These are phyloP conservation scores for Sclerotinia trifoliorum DNA, from an alignment of 2,329 filamentous ascomycete genomes.

Conservation along the genomic window DNA sequence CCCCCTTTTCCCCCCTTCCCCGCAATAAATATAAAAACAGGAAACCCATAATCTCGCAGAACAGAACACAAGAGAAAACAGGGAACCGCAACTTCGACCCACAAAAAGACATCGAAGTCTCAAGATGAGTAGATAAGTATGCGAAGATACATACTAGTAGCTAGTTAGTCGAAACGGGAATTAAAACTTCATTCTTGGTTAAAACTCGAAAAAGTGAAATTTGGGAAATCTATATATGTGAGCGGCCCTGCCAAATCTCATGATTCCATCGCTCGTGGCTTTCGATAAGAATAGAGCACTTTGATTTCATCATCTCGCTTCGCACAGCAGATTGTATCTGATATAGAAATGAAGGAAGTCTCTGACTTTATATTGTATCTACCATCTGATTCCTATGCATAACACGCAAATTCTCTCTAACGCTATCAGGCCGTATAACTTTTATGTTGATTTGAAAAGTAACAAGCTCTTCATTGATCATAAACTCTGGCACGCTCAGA, in stretches of 20 bases:
- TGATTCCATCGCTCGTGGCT: background rate
- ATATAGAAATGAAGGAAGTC: background rate
- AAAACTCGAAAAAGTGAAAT: too few species aligned
- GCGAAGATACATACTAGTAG: too few species aligned
- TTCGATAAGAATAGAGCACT: background rate
- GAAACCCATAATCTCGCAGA: too few species aligned
- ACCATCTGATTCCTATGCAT: background rate
- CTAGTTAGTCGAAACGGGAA: too few species aligned
- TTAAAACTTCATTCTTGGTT: too few species aligned
- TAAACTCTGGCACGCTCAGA: constrained; percentile 6
- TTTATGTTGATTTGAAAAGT: background rate
- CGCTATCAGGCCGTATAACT: background rate
- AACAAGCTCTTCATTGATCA: constrained; percentile 1
- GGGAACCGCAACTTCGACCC: too few species aligned
- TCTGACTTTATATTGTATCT: constrained; percentile 9
- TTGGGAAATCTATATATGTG: background rate
- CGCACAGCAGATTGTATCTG: background rate
- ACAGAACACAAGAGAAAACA: too few species aligned
- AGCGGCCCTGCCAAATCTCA: background rate
- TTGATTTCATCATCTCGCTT: background rate
- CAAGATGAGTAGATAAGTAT: too few species aligned
- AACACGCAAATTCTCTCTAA: background rate
- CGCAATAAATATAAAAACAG: too few species aligned
- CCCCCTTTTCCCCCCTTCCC: too few species aligned
- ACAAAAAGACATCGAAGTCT: too few species aligned